Evolutionary conservation across 164 flowering plant genomes (phyloP).

Genomic region (Echeveria elegans): DNA sequence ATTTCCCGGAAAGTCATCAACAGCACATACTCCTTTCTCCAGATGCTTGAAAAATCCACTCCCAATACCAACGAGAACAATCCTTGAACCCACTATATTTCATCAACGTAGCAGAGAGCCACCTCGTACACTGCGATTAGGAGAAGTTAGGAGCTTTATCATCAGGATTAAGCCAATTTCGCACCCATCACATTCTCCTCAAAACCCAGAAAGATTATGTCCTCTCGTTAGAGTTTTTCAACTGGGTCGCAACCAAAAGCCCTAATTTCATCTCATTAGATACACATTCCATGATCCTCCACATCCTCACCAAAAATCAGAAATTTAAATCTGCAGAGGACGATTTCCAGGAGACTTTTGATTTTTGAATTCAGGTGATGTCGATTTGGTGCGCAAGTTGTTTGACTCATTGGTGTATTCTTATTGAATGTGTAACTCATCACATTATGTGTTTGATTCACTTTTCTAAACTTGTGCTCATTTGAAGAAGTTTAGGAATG

Average conservation of each 20-base stretch:
- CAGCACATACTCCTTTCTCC: neutral
- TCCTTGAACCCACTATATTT: slow-evolving; percentile 72
- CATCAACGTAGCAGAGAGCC: slow-evolving; percentile 73
- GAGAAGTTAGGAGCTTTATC: slow-evolving; percentile 39
- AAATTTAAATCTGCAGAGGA: slow-evolving; percentile 65
- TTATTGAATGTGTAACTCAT: slow-evolving; percentile 65
- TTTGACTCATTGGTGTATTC: slow-evolving; percentile 60
- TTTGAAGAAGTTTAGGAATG: slow-evolving; percentile 63
- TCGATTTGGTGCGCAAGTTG: slow-evolving; percentile 37
- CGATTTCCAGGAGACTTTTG: slow-evolving; percentile 34
- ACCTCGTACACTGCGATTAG: slow-evolving; percentile 74
- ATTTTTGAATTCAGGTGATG: slow-evolving; percentile 23
- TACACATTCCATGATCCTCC: slow-evolving; percentile 52
- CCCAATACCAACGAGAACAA: slow-evolving; percentile 61
- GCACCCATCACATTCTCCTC: slow-evolving; percentile 60
- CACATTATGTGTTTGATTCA: slow-evolving; percentile 67
- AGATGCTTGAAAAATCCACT: slow-evolving; percentile 29
- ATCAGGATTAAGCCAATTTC: slow-evolving; percentile 40
- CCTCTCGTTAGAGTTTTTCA: slow-evolving; percentile 70
- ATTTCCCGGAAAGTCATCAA: neutral
- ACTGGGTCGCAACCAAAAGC: slow-evolving; percentile 43
- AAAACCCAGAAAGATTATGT: slow-evolving; percentile 58
- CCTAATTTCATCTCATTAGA: slow-evolving; percentile 46
- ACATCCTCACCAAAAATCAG: slow-evolving; percentile 55
- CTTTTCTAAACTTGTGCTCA: slow-evolving; percentile 75